These are phyloP conservation scores for Quercus wislizeni DNA, from an alignment of 306 rosid genomes.

Conservation along the genomic window DNA sequence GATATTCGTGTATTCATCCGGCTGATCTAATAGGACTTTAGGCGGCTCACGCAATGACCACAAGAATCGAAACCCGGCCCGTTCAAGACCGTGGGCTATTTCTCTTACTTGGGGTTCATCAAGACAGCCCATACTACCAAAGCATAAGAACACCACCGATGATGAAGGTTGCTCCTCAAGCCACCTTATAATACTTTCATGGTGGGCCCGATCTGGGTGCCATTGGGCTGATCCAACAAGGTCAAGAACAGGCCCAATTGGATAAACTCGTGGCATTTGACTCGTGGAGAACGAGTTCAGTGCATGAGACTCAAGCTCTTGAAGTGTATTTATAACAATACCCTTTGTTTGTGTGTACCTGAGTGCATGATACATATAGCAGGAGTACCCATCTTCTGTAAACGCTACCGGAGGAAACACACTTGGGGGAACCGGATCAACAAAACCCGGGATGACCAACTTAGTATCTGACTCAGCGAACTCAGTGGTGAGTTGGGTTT, in stretches of 20 bases:
- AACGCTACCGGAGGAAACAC: slow-evolving; percentile 30
- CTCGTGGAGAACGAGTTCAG: slow-evolving; percentile 10
- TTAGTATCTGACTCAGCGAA: slow-evolving; percentile 14
- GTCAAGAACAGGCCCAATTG: slow-evolving; percentile 41
- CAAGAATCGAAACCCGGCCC: slow-evolving; percentile 29
- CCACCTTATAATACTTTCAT: slow-evolving; percentile 19
- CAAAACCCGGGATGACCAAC: slow-evolving; percentile 34
- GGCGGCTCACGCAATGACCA: slow-evolving; percentile 54
- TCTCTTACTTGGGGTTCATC: slow-evolving; percentile 20
- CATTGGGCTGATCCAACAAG: slow-evolving; percentile 26
- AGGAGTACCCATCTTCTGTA: slow-evolving; percentile 6
- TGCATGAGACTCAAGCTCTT: slow-evolving; percentile 39
- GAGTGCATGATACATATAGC: slow-evolving; percentile 23
- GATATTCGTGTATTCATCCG: neutral
- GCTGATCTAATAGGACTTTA: slow-evolving; percentile 28
- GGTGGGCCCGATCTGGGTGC: slow-evolving; percentile 17
- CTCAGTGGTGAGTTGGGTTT: neutral
- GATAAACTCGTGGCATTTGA: slow-evolving; percentile 15
- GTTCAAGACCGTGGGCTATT: slow-evolving; percentile 40
- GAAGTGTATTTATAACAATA: slow-evolving; percentile 40
- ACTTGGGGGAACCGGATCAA: slow-evolving; percentile 29
- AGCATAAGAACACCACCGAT: slow-evolving; percentile 40
- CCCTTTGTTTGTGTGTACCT: slow-evolving; percentile 48
- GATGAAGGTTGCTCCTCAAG: slow-evolving; percentile 20
- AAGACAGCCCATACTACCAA: slow-evolving; percentile 45